These are phyloP conservation scores for Coemansia sp. DNA, from an alignment of 192 early-diverging fungal species.

Conservation along the genomic window DNA sequence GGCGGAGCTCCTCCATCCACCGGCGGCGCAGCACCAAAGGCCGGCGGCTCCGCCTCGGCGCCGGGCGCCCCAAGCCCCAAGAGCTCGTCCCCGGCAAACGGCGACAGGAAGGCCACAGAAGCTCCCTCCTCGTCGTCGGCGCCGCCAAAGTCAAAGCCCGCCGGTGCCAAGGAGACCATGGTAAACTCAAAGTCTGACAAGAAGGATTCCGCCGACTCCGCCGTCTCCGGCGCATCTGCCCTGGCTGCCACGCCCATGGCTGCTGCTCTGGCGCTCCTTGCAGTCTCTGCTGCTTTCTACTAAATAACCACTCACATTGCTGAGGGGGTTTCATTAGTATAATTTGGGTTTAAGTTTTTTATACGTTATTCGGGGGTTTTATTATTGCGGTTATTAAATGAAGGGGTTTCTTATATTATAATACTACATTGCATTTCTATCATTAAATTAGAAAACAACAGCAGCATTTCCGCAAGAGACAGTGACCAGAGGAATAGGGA, in stretches of 20 bases:
- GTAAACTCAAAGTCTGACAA: slow-evolving; percentile 13
- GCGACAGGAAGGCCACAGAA: slow-evolving; percentile 18
- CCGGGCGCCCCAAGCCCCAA: slow-evolving; percentile 2
- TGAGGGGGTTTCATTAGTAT: too few relatives aligned
- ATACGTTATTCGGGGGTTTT: too few relatives aligned
- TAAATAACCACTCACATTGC: too few relatives aligned
- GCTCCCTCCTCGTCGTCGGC: slow-evolving; percentile 3
- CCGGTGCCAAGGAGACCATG: slow-evolving; percentile 11
- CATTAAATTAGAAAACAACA: too few relatives aligned
- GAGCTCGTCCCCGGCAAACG: neutral
- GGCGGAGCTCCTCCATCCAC: slow-evolving; percentile 4
- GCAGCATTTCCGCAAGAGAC: too few relatives aligned
- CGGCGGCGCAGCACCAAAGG: slow-evolving; percentile 3
- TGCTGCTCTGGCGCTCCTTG: slow-evolving; percentile 29
- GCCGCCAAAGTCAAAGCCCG: slow-evolving; percentile 23
- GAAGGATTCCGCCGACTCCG: slow-evolving; percentile 15
- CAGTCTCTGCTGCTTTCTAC: slow-evolving; percentile 34
- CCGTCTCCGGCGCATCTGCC: slow-evolving; percentile 15
- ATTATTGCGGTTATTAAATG: too few relatives aligned
- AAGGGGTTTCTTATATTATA: too few relatives aligned
- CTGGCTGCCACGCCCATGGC: slow-evolving; percentile 27
- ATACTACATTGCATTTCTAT: too few relatives aligned
- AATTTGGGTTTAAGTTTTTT: too few relatives aligned
- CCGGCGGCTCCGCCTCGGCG: too few relatives aligned
- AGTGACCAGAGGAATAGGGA: too few relatives aligned